Conservation (phyloP, 1,284 basidiomycete genomes). For the Hypsizygus ulmarius region DNA sequence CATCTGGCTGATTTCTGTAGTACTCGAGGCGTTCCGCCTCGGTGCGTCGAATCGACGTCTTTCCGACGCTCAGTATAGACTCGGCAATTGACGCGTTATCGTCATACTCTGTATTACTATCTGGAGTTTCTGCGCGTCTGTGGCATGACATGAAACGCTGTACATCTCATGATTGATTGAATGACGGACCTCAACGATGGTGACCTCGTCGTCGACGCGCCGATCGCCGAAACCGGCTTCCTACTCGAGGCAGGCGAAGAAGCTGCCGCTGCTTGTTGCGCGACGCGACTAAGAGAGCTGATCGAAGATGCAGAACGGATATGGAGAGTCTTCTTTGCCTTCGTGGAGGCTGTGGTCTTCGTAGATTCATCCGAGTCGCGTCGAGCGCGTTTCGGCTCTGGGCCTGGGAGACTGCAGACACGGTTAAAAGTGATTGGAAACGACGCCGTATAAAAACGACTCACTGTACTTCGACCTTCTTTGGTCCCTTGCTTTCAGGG, state of each 20-base stretch:
- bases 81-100: constrained; percentile 48
- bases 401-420: constrained; percentile 27
- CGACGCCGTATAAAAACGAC: constrained; percentile 20
- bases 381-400: constrained; percentile 30
- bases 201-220: not conserved
- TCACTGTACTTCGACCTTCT: constrained; percentile 43
- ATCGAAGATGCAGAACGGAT: constrained; percentile 30
- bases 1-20: constrained; percentile 56
- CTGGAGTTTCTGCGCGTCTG: constrained; percentile 27
- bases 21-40: constrained; percentile 60
- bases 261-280: constrained; percentile 19
- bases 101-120: constrained; percentile 40
- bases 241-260: constrained; percentile 18
- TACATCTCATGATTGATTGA: constrained; percentile 21
- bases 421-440: not conserved
- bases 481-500: constrained; percentile 26
- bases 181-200: constrained; percentile 15
- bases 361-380: constrained; percentile 28
- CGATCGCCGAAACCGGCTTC: constrained; percentile 22
- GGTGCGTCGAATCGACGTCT: constrained; percentile 42
- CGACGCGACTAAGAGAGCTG: constrained; percentile 27
- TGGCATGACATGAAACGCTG: not conserved
- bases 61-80: constrained; percentile 37
- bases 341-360: constrained; percentile 20
- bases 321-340: constrained; percentile 28